Base-by-base conservation (phyloP, 805 yeast genomes). In the Teunomyces barrocoloradensis region DNA sequence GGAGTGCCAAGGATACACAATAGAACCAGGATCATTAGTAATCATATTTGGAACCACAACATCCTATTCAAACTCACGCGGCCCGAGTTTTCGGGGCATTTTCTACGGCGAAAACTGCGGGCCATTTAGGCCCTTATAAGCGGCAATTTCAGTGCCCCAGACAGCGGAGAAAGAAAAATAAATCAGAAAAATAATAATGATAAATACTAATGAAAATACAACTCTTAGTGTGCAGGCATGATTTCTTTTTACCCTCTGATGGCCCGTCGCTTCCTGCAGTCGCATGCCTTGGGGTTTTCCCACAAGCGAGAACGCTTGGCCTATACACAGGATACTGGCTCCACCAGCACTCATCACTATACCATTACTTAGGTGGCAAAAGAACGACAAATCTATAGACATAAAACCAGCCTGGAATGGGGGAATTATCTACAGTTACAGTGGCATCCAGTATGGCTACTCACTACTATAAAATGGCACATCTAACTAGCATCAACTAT, bases 381-480 rank as follows among this genome's bases (percentile, higher is more conserved):
- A 35, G 17, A 17, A 18, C 25, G 11, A 15, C 21, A n/a, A 34
- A 34, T 17, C n/a, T 20, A 35, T 20, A 35, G 29, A 37, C 28
- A 21, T n/a, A 11, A 13, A 23, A 21, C 27, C 25, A 11, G 40
- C 28, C 27, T 13, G 25, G 40, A 20, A 37, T 23, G 29, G 40
- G 12, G 40, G 40, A 37, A 6, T 5, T 37, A 12, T 21, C 28
- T 21, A n/a, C 17, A 21, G 13, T 15, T 5, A n/a, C 40, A 11
- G 40, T 11, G 9, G 63, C 70, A 37, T 58, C 68, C 23, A 55
- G 53, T 44, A 59, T 70, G 12, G 49, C 57, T 29, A 71, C 78
- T 30, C 73, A 73, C 50, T 71, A 67, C 59, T 64, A 64, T 51
- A 72, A 72, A 54, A 50, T 73, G 41, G 78, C 73, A 10, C 74